These are phyloP conservation scores for Ziziphus jujuba DNA, from an alignment of 306 rosid genomes.

Conservation along the genomic window DNA sequence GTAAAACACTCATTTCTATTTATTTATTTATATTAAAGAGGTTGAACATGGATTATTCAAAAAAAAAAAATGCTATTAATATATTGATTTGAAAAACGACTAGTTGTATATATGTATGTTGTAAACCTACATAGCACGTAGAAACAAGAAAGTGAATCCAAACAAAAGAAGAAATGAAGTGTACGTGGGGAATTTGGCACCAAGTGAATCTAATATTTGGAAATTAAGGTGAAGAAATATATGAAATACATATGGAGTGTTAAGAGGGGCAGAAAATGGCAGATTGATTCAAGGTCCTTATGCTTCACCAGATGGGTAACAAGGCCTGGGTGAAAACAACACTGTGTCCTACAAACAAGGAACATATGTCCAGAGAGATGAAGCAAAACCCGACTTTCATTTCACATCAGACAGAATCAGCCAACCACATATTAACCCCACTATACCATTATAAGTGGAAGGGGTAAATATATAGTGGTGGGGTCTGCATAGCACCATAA, in stretches of 20 bases:
- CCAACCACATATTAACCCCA: slow-evolving; percentile 43
- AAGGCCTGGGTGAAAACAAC: slow-evolving; percentile 36
- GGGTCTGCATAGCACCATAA: slow-evolving; percentile 45
- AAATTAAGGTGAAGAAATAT: slow-evolving; percentile 11
- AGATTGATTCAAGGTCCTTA: slow-evolving; percentile 29
- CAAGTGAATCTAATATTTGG: no score
- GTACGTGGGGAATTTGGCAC: no score
- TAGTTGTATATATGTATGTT: no score
- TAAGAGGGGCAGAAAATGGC: slow-evolving; percentile 20
- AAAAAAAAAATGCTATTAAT: no score
- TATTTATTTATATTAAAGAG: no score
- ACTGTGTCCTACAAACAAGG: slow-evolving; percentile 36
- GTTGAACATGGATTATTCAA: no score
- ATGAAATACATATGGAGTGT: slow-evolving; percentile 20
- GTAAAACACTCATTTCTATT: no score
- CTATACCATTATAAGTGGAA: slow-evolving; percentile 13
- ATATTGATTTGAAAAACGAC: no score
- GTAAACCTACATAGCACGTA: no score
- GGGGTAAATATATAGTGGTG: slow-evolving; percentile 29
- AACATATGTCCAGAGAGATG: slow-evolving; percentile 43
- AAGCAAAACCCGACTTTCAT: slow-evolving; percentile 37
- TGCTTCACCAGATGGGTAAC: slow-evolving; percentile 49
- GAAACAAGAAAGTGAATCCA: no score
- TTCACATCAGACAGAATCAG: slow-evolving; percentile 41
- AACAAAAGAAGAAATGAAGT: no score